These are phyloP conservation scores for Hibiscus tridactylites DNA, from an alignment of 345 rosid genomes.

Conservation along the genomic window DNA sequence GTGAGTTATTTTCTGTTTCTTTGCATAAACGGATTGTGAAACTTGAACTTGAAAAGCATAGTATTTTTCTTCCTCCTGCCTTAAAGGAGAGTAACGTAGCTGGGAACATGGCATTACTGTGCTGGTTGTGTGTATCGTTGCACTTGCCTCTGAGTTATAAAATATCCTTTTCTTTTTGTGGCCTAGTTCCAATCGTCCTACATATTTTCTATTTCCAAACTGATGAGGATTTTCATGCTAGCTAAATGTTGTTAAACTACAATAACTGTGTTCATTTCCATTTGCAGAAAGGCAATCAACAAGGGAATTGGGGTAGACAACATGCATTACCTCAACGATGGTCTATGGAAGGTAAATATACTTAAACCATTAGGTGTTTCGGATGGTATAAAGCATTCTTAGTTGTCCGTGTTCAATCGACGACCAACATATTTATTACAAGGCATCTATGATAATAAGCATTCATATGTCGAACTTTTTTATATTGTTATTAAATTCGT, in stretches of 20 bases:
- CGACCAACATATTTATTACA: not conserved
- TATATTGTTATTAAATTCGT: not conserved
- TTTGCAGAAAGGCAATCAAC: constrained; percentile 68
- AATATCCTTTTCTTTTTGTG: not conserved
- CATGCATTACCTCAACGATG: constrained; percentile 98
- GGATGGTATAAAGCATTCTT: constrained; percentile 41
- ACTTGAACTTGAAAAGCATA: constrained; percentile 1
- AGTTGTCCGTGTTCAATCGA: not conserved
- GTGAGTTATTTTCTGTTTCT: constrained; percentile 39
- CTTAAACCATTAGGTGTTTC: constrained; percentile 40
- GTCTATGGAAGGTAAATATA: constrained; percentile 89
- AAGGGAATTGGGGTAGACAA: constrained; percentile 98
- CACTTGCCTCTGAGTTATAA: not conserved
- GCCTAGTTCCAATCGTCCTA: not conserved
- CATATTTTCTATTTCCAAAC: not conserved
- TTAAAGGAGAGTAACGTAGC: not conserved
- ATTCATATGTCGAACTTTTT: not conserved
- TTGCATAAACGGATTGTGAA: not conserved
- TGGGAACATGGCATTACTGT: not conserved
- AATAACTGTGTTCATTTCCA: not conserved
- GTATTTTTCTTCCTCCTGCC: not conserved
- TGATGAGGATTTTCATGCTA: not conserved
- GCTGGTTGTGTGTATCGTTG: not conserved
- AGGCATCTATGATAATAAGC: too few species aligned
- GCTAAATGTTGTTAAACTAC: not conserved